A percentile compares a stretch with the other conserved stretches of the same genome.
Conservation (phyloP, 306 rosid species). For the Alnus glutinosa region DNA sequence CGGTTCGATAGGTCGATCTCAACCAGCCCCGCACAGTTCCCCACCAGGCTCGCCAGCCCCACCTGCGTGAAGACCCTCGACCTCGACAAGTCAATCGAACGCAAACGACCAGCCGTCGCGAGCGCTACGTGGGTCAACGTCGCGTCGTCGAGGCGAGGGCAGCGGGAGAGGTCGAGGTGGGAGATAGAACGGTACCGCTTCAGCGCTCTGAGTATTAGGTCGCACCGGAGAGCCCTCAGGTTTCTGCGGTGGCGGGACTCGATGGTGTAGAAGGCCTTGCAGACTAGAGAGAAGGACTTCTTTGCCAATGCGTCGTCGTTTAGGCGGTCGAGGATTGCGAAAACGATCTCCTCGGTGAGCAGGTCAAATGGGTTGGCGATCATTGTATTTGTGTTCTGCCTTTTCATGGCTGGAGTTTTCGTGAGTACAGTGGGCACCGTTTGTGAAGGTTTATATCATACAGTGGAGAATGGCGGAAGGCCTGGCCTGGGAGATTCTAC, state of each 20-base stretch:
- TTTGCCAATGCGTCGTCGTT: constrained; percentile 35
- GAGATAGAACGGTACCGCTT: constrained; percentile 46
- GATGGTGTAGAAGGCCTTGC: constrained; percentile 55
- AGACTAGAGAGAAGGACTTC: constrained; percentile 70
- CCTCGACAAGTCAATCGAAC: constrained; percentile 62
- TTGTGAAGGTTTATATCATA: neutral
- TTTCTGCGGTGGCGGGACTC: constrained; percentile 75
- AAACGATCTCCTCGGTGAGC: constrained; percentile 70
- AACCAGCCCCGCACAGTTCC: constrained; percentile 48
- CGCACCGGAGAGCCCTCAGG: constrained; percentile 60
- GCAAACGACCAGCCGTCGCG: constrained; percentile 43
- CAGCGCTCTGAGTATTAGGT: constrained; percentile 45
- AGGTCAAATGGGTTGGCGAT: constrained; percentile 44
- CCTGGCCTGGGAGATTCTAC: neutral
- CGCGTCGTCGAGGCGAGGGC: constrained; percentile 56
- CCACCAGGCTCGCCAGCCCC: constrained; percentile 52
- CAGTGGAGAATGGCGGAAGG: no score
- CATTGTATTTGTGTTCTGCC: neutral
- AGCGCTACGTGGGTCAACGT: constrained; percentile 40
- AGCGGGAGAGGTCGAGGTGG: constrained; percentile 64
- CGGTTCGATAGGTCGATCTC: constrained; percentile 85
- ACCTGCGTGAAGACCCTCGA: constrained; percentile 58
- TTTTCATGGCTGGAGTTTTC: constrained; percentile 18
- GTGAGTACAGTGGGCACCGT: constrained; percentile 28
- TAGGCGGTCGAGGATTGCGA: constrained; percentile 64